These are phyloP conservation scores for Dictyostelium capitatum DNA, from an alignment of 78 protist species.

Conservation along the genomic window DNA sequence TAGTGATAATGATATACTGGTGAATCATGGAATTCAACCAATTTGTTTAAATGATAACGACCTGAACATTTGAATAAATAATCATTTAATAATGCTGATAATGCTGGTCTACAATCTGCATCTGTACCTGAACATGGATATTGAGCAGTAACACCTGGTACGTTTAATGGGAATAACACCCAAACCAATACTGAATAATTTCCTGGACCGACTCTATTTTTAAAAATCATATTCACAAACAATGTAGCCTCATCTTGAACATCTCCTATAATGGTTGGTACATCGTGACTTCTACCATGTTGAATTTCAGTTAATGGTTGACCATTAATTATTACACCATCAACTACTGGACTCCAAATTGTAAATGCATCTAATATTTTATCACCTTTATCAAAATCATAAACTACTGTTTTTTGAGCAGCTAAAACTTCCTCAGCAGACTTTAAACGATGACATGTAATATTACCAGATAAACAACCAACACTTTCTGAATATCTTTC, in stretches of 20 bases:
- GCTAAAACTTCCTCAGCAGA: not conserved
- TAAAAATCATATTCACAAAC: constrained; percentile 20
- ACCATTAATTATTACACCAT: constrained; percentile 3
- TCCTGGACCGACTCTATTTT: not conserved
- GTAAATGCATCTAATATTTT: constrained; percentile 15
- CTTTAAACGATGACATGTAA: not conserved
- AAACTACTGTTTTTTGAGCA: not conserved
- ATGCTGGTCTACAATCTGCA: constrained; percentile 15
- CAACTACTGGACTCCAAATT: constrained; percentile 62
- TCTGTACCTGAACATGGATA: constrained; percentile 24
- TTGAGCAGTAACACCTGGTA: not conserved
- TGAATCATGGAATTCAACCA: not conserved
- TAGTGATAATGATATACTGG: constrained; percentile 45
- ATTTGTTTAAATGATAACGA: not conserved
- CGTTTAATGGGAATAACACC: not conserved
- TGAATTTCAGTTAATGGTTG: constrained; percentile 44
- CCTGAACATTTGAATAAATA: constrained; percentile 50
- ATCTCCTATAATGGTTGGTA: constrained; percentile 66
- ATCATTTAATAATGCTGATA: not conserved
- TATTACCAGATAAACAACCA: not conserved
- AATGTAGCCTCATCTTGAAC: constrained; percentile 24
- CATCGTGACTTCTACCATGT: constrained; percentile 13
- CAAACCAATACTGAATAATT: not conserved
- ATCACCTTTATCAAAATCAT: not conserved
- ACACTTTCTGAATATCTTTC: not conserved